Conservation (phyloP, 495 filamentous ascomycete genomes). For the Penicillium alfredii region DNA sequence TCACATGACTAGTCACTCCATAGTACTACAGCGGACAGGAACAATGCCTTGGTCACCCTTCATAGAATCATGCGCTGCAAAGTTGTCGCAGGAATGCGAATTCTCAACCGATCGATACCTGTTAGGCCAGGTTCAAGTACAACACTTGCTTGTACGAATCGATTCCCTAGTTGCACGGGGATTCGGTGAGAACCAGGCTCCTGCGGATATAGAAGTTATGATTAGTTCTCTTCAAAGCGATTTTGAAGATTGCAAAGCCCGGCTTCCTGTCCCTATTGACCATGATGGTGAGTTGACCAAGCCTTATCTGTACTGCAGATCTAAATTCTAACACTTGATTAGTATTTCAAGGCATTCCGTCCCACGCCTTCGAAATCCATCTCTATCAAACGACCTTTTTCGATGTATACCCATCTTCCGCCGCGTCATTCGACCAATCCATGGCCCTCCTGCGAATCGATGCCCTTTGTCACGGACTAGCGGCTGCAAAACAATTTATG, state of each 20-base stretch:
- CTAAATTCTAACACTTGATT: background rate
- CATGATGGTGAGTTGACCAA: constrained; percentile 6
- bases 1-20: background rate
- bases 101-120: constrained; percentile 12
- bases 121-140: constrained; percentile 4
- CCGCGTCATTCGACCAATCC: background rate
- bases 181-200: constrained; percentile 3
- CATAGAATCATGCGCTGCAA: constrained; percentile 12
- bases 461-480: constrained; percentile 11
- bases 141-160: background rate
- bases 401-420: constrained; percentile 5
- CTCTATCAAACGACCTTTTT: constrained; percentile 12
- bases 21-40: constrained; percentile 7
- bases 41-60: constrained; percentile 13
- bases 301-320: background rate
- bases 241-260: constrained; percentile 11
- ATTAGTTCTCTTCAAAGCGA: constrained; percentile 8
- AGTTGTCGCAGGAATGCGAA: constrained; percentile 11
- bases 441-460: constrained; percentile 2
- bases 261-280: constrained; percentile 5
- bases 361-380: constrained; percentile 11
- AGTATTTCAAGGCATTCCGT: constrained; percentile 8
- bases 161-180: constrained; percentile 3
- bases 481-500: constrained; percentile 11
- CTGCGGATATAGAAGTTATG: constrained; percentile 9